Conservation (phyloP, 495 filamentous ascomycete genomes). For the Hypoxylon lienhwacheense region DNA sequence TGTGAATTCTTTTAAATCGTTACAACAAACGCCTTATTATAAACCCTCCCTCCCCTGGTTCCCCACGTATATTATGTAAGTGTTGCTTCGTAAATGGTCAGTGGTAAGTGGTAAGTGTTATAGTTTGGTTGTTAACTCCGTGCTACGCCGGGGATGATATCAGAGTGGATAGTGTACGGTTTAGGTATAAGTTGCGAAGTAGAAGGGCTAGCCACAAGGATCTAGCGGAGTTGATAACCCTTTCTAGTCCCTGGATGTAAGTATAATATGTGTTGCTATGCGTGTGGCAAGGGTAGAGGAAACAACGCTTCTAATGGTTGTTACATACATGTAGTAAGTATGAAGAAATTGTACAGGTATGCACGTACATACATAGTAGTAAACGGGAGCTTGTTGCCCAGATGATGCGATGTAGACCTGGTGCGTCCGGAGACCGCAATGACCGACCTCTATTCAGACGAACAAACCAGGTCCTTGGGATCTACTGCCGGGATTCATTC, state of each 20-base stretch:
- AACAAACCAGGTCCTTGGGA: conserved; percentile 28
- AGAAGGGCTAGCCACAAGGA: conserved; percentile 21
- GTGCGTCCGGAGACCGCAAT: conserved; percentile 10
- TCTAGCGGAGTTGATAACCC: conserved; percentile 14
- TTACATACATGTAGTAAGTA: too few species aligned
- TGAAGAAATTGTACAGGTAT: neutral
- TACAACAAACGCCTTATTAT: too few species aligned
- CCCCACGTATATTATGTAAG: too few species aligned
- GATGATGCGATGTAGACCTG: too few species aligned
- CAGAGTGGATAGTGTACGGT: conserved; percentile 11
- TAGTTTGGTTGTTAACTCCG: conserved; percentile 5
- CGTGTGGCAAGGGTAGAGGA: too few species aligned
- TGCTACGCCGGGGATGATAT: conserved; percentile 13
- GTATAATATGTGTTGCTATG: too few species aligned
- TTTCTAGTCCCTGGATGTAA: conserved; percentile 11
- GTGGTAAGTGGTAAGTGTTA: neutral
- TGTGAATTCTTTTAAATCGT: neutral
- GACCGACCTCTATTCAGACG: conserved; percentile 17
- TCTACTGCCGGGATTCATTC: conserved; percentile 28
- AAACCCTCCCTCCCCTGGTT: too few species aligned
- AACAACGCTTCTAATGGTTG: too few species aligned
- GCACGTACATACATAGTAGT: neutral
- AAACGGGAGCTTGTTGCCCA: conserved; percentile 8
- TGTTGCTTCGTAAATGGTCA: too few species aligned
- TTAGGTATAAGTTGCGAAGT: conserved; percentile 31